Base-by-base conservation (phyloP, 441 rosid species). In the Erodium moschatum region DNA sequence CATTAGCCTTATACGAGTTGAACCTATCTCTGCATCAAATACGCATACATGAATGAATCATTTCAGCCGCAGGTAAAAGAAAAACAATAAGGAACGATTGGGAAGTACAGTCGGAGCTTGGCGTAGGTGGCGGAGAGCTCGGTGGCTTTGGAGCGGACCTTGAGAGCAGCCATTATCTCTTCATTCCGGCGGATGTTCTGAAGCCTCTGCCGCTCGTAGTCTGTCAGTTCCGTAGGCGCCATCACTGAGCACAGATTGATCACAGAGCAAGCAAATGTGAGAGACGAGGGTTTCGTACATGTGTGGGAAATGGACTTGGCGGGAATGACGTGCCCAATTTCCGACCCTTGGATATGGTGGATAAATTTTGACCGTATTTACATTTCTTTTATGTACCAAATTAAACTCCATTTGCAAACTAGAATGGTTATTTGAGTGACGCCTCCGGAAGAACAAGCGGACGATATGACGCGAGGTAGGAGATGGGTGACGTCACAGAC, bases 131-230 rank as follows among this genome's bases (percentile, higher is more conserved):
- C 75, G 27, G 89, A 77, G 79, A 89, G 86, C n/a, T 76, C 76
- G 71, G 90, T 74, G 52, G 81, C 88, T 68, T 70, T 78, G 71
- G 88, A 74, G 0, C 50, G 88, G 77, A 90, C 73, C 1, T 87
- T 83, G 67, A 90, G 88, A 13, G 92, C 77, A 5, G 96, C 89
- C 75, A 92, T 60, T 85, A 83, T 85, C 75, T 92, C 82, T 5
- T 76, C 87, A 61, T 92, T 90, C 48, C 92, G 81, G 67, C 78
- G 82, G 50, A 90, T 92, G 82, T 89, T 90, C 74, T 87, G 88
- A 27, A 87, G 83, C 76, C 97, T 81, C 72, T 75, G 76, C 13
- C 84, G 83, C 77, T 90, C 98, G 75, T 92, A 90, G 67, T 90
- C 94, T 0, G 94, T 86, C 18, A 86, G 70, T 29, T 78, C 71